Percentiles rank a stretch among this genome's conserved stretches.
These are phyloP conservation scores for Hanseniaspora lindneri DNA, from an alignment of 805 yeast species.

Conservation along the genomic window DNA sequence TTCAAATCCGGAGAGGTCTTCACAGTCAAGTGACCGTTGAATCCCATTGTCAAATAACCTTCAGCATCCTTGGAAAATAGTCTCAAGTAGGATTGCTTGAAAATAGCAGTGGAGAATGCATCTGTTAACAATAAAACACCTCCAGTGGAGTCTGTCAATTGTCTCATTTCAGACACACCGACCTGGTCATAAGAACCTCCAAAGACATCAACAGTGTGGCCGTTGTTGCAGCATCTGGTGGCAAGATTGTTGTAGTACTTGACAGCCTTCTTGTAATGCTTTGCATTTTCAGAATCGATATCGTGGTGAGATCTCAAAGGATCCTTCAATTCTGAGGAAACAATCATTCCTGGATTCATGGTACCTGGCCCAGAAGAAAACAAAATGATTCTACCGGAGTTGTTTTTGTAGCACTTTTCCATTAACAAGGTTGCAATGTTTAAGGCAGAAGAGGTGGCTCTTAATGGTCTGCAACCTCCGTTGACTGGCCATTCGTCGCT, in stretches of 20 bases:
- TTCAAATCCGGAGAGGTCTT: slow-evolving; percentile 79
- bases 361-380: slow-evolving; percentile 96
- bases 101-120: slow-evolving; percentile 87
- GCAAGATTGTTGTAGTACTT: slow-evolving; percentile 70
- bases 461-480: slow-evolving; percentile 68
- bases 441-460: slow-evolving; percentile 90
- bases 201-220: slow-evolving; percentile 78
- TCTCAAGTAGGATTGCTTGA: slow-evolving; percentile 82
- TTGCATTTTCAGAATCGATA: slow-evolving; percentile 80
- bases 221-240: slow-evolving; percentile 54
- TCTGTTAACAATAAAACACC: slow-evolving; percentile 81
- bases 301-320: slow-evolving; percentile 97
- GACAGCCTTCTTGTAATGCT: slow-evolving; percentile 74
- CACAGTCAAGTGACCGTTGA: slow-evolving; percentile 79
- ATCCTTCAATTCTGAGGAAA: slow-evolving; percentile 80
- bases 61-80: slow-evolving; percentile 78
- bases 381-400: slow-evolving; percentile 78
- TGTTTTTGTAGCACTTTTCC: slow-evolving; percentile 71
- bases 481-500: slow-evolving; percentile 84
- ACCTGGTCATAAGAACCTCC: slow-evolving; percentile 95
- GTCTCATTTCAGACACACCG: slow-evolving; percentile 88
- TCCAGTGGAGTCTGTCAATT: slow-evolving; percentile 73
- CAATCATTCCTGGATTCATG: slow-evolving; percentile 87
- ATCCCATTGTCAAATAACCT: slow-evolving; percentile 78
- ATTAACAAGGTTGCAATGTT: slow-evolving; percentile 71